phyloP scores from a whole-genome alignment of 352 stramenopile species.

The Phytophthora constricta region DNA sequence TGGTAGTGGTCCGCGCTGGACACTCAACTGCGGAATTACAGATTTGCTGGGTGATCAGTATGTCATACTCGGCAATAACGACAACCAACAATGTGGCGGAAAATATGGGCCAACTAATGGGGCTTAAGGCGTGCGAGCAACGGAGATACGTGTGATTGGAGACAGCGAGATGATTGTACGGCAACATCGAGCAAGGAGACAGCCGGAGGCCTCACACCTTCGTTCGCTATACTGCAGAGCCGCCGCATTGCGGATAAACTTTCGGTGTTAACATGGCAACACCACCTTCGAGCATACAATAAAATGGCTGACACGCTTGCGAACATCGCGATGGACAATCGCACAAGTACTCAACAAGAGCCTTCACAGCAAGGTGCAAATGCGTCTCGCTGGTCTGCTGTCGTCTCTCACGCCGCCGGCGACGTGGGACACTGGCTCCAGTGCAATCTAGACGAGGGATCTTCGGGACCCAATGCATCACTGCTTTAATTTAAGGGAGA shows the following conservation, averaged over 20 bases:
- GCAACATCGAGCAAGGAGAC: background rate
- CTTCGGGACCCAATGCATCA: background rate
- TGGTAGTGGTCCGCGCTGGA: background rate
- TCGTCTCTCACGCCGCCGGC: background rate
- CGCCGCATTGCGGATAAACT: background rate
- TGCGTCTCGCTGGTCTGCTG: background rate
- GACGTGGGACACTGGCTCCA: background rate
- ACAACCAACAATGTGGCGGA: constrained; percentile 8
- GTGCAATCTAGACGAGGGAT: background rate
- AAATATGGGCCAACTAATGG: background rate
- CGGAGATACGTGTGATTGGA: background rate
- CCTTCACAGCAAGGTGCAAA: background rate
- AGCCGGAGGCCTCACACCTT: background rate
- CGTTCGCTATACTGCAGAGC: background rate
- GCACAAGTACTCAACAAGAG: background rate
- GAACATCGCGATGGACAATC: constrained; percentile 7
- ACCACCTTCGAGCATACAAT: background rate
- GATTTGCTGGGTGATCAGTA: constrained; percentile 1
- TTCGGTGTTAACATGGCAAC: background rate
- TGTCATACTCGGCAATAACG: background rate
- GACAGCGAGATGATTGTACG: constrained; percentile 7
- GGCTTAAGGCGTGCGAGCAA: background rate
- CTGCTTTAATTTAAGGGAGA: background rate
- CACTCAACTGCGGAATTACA: background rate
- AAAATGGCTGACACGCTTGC: constrained; percentile 1